Percentiles rank a stretch among this genome's conserved stretches.
Evolutionary conservation across 2,329 filamentous ascomycete species (phyloP).

Genomic region (Cladobotryum protrusum): DNA sequence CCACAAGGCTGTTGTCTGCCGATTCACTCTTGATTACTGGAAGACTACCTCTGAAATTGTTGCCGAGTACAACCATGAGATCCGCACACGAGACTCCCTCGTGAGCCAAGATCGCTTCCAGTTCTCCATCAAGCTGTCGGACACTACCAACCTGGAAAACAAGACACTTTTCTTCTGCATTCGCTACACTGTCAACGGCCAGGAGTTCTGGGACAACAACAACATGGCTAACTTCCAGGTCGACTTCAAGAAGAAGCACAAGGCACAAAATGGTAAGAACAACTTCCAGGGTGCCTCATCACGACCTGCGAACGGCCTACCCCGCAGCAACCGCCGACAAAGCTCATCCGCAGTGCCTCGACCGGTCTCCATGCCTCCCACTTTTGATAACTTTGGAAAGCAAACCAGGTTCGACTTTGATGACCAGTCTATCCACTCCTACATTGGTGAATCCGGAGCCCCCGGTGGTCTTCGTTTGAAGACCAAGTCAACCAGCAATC

Average conservation of each 20-base stretch:
- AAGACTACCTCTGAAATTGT: constrained; percentile 93
- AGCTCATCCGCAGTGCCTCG: constrained; percentile 37
- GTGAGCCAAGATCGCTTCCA: constrained; percentile 81
- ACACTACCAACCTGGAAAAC: constrained; percentile 82
- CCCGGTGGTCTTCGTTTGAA: constrained; percentile 61
- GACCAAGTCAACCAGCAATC: constrained; percentile 56
- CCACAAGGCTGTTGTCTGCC: constrained; percentile 79
- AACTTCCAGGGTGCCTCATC: constrained; percentile 44
- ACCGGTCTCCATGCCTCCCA: constrained; percentile 49
- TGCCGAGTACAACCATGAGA: constrained; percentile 80
- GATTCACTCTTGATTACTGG: constrained; percentile 97
- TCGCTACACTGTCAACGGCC: constrained; percentile 75
- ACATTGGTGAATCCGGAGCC: constrained; percentile 54
- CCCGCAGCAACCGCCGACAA: constrained; percentile 58
- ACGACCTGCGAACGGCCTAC: constrained; percentile 49
- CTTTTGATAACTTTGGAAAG: constrained; percentile 66
- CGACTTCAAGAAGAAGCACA: constrained; percentile 78
- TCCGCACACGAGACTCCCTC: constrained; percentile 58
- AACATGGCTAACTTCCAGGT: constrained; percentile 81
- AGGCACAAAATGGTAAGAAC: constrained; percentile 54
- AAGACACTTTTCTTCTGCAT: constrained; percentile 93
- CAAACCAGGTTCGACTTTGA: constrained; percentile 53
- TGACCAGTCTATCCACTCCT: constrained; percentile 53
- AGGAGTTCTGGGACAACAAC: constrained; percentile 97
- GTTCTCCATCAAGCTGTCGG: constrained; percentile 88